Evolutionary conservation across 2,329 filamentous ascomycete species (phyloP).

Genomic region (Alternaria novae-zelandiae): DNA sequence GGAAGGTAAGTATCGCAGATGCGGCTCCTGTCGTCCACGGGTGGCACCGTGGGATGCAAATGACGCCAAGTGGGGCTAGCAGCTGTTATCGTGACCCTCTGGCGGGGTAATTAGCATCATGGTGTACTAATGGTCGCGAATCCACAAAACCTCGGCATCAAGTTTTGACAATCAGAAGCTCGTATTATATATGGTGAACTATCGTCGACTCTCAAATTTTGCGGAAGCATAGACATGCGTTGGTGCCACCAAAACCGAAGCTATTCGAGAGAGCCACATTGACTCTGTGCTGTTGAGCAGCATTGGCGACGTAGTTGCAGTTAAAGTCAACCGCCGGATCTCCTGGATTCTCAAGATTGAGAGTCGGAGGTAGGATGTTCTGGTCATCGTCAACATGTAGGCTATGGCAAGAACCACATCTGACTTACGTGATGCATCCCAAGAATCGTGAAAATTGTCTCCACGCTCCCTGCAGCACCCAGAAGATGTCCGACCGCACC

Average conservation of each 20-base stretch:
- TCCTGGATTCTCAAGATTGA: constrained; percentile 75
- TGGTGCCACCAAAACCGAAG: constrained; percentile 97
- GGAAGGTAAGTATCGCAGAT: neutral
- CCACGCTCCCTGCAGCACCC: constrained; percentile 88
- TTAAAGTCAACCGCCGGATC: constrained; percentile 67
- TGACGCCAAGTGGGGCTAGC: constrained; percentile 25
- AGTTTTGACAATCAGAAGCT: neutral
- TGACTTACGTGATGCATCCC: constrained; percentile 76
- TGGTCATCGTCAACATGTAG: constrained; percentile 48
- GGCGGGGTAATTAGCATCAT: constrained; percentile 23
- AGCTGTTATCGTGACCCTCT: constrained; percentile 18
- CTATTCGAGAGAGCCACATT: constrained; percentile 87
- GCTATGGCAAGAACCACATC: too few species aligned
- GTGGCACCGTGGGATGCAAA: constrained; percentile 19
- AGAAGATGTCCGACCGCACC: constrained; percentile 90
- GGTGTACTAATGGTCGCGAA: constrained; percentile 21
- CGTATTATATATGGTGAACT: neutral
- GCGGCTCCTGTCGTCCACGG: neutral
- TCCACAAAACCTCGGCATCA: neutral
- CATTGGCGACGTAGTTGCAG: constrained; percentile 84
- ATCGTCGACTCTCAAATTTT: constrained; percentile 31
- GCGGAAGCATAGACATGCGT: constrained; percentile 84
- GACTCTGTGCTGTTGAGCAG: constrained; percentile 73
- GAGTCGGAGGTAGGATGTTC: constrained; percentile 82
- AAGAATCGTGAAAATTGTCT: constrained; percentile 84